Evolutionary conservation across 306 rosid species (phyloP), one percentile per base, ranked within the genome.

Genomic region (Cucurbita pepo): DNA sequence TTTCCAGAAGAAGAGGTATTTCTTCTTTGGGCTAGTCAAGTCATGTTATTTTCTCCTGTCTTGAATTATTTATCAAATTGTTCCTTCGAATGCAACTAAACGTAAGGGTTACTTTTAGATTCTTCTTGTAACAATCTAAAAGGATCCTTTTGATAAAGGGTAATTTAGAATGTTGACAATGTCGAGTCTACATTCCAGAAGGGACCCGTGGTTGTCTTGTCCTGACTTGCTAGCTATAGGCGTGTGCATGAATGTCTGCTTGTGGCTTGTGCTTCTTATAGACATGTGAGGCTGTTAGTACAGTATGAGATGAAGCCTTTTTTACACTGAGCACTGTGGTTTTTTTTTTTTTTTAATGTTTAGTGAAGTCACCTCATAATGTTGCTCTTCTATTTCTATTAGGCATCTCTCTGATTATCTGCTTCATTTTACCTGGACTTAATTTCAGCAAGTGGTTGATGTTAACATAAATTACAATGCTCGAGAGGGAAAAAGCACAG

Each of bases 401-500:
- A 7, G 45, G 30, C 45, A 30, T 48, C 56, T 38, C 13, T 75
- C 51, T 51, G 72, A 60, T 50, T 37, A 15, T 75, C 30, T 62
- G 50, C 50, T 30, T 62, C 59, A 48, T 61, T 64, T 37, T 75
- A 8, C 45, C 63, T 72, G 65, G 47, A 54, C n/a, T 78, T 58
- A 15, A 70, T 77, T 78, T 81, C 85, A 95, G 99, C 77, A 83
- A 82, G 74, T 80, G 72, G 87, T 86, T 58, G 95, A 91, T 80
- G 93, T 85, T 71, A 91, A 88, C 71, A 71, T 95, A 78, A 78
- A 88, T 63, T 87, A 95, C 78, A 82, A 91, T 88, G 86, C 96
- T 76, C 90, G 93, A 50, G 95, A 95, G 86, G 91, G 89, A 79
- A 88, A 90, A 80, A 89, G 96, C 89, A 85, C 91, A 12, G 87